Evolutionary conservation across 2,329 filamentous ascomycete species (phyloP).

Genomic region (Fusarium napiforme): DNA sequence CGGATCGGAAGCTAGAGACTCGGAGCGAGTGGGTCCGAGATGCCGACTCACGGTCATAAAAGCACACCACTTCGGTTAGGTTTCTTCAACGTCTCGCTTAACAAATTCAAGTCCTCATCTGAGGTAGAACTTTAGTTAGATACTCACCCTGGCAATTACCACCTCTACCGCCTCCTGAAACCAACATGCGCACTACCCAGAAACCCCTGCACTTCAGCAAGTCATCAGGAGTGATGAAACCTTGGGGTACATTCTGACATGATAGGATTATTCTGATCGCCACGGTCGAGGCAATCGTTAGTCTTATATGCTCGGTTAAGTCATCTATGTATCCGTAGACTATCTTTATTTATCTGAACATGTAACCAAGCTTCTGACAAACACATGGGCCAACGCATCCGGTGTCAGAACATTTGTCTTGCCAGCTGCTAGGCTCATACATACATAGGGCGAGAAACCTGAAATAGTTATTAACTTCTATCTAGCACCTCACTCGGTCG

Average conservation of each 20-base stretch:
- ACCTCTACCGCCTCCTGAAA: conserved; percentile 34
- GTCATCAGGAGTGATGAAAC: conserved; percentile 11
- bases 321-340: background rate
- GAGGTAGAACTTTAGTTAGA: background rate
- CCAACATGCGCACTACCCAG: background rate
- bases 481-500: background rate
- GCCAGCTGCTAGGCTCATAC: background rate
- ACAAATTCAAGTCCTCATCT: background rate
- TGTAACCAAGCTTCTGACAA: background rate
- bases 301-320: too few relatives aligned
- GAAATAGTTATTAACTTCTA: background rate
- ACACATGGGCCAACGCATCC: background rate
- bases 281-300: background rate
- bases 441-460: background rate
- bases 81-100: background rate
- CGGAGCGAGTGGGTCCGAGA: conserved; percentile 5
- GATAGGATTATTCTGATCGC: background rate
- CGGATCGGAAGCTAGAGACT: background rate
- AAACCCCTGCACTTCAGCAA: conserved; percentile 11
- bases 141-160: conserved; percentile 20
- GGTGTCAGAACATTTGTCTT: background rate
- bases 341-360: background rate
- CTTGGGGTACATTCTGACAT: background rate
- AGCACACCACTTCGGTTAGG: background rate
- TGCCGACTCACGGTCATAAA: background rate